Conservation (phyloP, 208 protist species). For the Trichomonas tenax region DNA sequence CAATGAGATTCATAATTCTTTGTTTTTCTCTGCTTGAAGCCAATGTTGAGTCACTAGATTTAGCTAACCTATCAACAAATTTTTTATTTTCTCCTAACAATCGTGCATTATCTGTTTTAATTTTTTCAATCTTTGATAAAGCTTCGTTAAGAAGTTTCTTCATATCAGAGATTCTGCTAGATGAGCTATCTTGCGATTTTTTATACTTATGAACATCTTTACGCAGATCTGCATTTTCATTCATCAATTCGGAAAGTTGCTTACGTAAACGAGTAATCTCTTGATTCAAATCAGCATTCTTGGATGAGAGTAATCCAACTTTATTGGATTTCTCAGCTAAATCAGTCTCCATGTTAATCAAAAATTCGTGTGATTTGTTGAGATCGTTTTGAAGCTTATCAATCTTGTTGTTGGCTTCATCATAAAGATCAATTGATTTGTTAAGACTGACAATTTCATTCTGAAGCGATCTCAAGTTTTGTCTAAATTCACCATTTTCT, state of each 20-base stretch:
- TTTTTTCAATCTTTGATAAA: neutral
- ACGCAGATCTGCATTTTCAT: neutral
- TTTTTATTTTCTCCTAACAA: neutral
- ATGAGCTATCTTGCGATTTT: neutral
- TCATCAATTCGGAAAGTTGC: neutral
- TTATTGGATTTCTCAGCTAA: neutral
- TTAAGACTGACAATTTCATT: neutral
- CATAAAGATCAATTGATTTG: neutral
- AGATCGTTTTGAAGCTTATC: neutral
- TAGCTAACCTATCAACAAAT: neutral
- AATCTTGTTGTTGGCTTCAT: neutral
- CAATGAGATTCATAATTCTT: neutral
- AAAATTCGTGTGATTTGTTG: neutral
- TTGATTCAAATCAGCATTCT: neutral
- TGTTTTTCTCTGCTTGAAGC: neutral
- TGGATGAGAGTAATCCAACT: neutral
- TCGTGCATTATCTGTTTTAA: neutral
- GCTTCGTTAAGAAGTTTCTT: neutral
- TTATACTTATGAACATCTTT: neutral
- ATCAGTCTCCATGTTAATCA: neutral
- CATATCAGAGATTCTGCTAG: neutral
- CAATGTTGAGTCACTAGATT: neutral
- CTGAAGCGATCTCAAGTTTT: neutral
- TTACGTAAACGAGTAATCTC: neutral
- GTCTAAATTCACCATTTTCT: neutral